These are phyloP conservation scores for Cyphellophora attinorum DNA, from an alignment of 2,329 filamentous ascomycete species.

Conservation along the genomic window DNA sequence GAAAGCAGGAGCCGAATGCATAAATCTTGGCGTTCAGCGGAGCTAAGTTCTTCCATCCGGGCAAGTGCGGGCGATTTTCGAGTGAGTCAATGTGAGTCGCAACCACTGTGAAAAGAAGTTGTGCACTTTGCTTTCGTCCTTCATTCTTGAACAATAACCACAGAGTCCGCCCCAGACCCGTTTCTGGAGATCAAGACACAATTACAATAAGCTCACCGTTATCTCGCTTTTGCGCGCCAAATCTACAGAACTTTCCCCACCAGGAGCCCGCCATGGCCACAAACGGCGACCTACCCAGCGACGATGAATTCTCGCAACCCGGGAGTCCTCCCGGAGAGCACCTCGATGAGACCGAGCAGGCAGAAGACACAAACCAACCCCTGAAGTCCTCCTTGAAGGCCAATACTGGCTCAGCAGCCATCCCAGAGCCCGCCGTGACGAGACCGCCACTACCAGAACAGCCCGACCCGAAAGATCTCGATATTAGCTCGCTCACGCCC, in stretches of 20 bases:
- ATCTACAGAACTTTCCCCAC: not conserved
- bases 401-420: conserved; percentile 34
- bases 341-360: conserved; percentile 43
- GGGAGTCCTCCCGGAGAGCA: conserved; percentile 38
- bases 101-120: too few relatives aligned
- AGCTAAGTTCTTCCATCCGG: too few relatives aligned
- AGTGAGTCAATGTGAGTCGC: too few relatives aligned
- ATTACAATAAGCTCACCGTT: too few relatives aligned
- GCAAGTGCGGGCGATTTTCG: too few relatives aligned
- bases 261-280: conserved; percentile 18
- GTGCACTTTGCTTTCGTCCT: too few relatives aligned
- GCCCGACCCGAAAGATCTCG: conserved; percentile 82
- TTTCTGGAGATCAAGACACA: too few relatives aligned
- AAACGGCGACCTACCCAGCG: conserved; percentile 32
- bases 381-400: conserved; percentile 86
- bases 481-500: conserved; percentile 69
- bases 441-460: conserved; percentile 71
- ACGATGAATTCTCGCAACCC: conserved; percentile 39
- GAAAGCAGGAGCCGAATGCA: too few relatives aligned
- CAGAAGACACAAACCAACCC: conserved; percentile 52
- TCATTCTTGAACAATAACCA: too few relatives aligned
- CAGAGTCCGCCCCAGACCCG: too few relatives aligned
- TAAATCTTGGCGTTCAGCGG: too few relatives aligned
- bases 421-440: conserved; percentile 47
- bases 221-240: too few relatives aligned